phyloP scores from a whole-genome alignment of 768 basidiomycete genomes.

The Grammothele lineata region DNA sequence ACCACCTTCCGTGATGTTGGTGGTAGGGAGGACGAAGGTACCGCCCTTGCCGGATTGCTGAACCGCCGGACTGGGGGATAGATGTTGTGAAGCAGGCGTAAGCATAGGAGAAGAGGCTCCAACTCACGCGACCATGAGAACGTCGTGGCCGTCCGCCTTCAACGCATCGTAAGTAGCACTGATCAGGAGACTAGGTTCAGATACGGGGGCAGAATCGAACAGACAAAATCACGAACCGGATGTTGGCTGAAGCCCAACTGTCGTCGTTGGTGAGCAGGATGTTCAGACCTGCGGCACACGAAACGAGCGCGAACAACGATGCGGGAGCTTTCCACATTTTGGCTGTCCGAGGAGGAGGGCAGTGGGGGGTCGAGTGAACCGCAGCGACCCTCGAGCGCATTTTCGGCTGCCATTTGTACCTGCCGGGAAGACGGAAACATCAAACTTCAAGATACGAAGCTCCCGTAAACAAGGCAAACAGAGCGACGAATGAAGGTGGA shows the following conservation, averaged over 20 bases:
- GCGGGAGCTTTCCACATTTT: conserved; percentile 7
- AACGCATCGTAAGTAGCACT: conserved; percentile 27
- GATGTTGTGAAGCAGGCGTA: not conserved
- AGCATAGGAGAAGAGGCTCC: not conserved
- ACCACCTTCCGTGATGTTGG: conserved; percentile 28
- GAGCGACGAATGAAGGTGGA: too few relatives aligned
- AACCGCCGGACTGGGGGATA: conserved; percentile 22
- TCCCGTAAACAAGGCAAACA: too few relatives aligned
- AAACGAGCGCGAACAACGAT: conserved; percentile 8
- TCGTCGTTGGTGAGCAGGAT: conserved; percentile 31
- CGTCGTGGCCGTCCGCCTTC: conserved; percentile 25
- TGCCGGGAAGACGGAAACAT: too few relatives aligned
- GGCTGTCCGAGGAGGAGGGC: not conserved
- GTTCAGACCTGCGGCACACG: conserved; percentile 21
- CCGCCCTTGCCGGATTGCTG: conserved; percentile 31
- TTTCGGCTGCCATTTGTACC: too few relatives aligned
- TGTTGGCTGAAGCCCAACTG: conserved; percentile 32
- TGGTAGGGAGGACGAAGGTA: conserved; percentile 26
- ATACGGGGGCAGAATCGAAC: too few relatives aligned
- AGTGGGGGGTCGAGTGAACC: not conserved
- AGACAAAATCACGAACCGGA: conserved; percentile 17
- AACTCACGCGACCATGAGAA: conserved; percentile 27
- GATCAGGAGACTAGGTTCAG: too few relatives aligned
- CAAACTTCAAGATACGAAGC: too few relatives aligned
- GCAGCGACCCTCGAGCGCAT: not conserved